phyloP scores from a whole-genome alignment of 208 protist genomes.

The Wallacemonas sp. region DNA sequence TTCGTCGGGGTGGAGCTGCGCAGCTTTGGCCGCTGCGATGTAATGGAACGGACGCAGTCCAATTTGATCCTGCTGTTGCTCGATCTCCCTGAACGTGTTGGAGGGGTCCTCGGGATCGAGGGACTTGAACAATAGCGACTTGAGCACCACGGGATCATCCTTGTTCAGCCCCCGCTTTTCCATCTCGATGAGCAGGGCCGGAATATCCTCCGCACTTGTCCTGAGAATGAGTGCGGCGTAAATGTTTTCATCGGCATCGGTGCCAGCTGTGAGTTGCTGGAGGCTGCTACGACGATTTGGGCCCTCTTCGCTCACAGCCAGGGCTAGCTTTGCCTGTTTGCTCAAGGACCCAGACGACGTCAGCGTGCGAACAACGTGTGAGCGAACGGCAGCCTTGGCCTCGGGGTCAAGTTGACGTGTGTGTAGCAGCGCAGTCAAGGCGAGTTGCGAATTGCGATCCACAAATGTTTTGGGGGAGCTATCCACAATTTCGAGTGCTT shows the following conservation, averaged over 20 bases:
- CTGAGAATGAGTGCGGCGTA: constrained; percentile 74
- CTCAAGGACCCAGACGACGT: constrained; percentile 26
- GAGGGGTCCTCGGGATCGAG: constrained; percentile 52
- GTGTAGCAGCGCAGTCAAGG: constrained; percentile 21
- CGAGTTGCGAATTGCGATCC: constrained; percentile 22
- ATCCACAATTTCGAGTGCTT: constrained; percentile 10
- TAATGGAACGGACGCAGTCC: constrained; percentile 64
- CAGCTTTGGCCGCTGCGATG: constrained; percentile 37
- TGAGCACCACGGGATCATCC: constrained; percentile 72
- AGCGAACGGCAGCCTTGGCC: constrained; percentile 20
- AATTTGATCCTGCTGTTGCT: constrained; percentile 51
- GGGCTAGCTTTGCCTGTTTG: constrained; percentile 50
- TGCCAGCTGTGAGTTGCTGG: constrained; percentile 54
- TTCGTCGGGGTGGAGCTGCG: constrained; percentile 25
- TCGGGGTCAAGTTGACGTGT: constrained; percentile 21
- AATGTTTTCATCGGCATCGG: constrained; percentile 72
- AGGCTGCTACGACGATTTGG: constrained; percentile 42
- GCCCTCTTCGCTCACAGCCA: constrained; percentile 55
- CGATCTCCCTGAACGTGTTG: constrained; percentile 65
- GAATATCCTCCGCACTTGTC: constrained; percentile 45
- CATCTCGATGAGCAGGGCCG: constrained; percentile 63
- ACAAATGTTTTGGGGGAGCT: neutral
- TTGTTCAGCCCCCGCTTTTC: constrained; percentile 62
- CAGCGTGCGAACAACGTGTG: constrained; percentile 32
- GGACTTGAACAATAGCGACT: constrained; percentile 49